A percentile compares a stretch with the other conserved stretches of the same genome.
These are phyloP conservation scores for Huiozyma naganishii DNA, from an alignment of 805 yeast genomes.

Conservation along the genomic window DNA sequence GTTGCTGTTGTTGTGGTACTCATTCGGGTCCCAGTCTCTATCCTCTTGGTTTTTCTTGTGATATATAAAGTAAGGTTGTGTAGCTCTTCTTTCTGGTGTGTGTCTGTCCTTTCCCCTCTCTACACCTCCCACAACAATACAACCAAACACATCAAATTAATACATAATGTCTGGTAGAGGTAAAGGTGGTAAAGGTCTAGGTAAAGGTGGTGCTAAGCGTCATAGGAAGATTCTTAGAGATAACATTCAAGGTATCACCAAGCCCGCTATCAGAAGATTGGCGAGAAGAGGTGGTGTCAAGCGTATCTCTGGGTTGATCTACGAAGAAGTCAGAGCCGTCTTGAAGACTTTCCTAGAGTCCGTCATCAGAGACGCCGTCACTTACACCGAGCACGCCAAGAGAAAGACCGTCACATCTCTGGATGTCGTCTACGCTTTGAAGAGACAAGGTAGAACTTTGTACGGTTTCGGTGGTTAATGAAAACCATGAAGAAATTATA, in stretches of 20 bases:
- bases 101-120: not conserved
- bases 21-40: not conserved
- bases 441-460: conserved; percentile 99
- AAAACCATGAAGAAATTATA: not conserved
- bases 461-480: conserved; percentile 98
- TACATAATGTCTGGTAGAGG: conserved; percentile 91
- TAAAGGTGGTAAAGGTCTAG: conserved; percentile 99
- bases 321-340: conserved; percentile 98
- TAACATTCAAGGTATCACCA: conserved; percentile 98
- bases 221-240: conserved; percentile 99
- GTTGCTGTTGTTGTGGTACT: not conserved
- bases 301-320: conserved; percentile 97
- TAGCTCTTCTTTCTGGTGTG: not conserved
- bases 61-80: not conserved
- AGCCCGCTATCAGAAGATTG: conserved; percentile 99
- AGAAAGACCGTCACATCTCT: conserved; percentile 98
- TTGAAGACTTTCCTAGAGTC: conserved; percentile 91
- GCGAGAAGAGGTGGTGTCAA: conserved; percentile 99
- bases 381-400: conserved; percentile 99
- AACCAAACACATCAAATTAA: conserved; percentile 8
- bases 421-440: conserved; percentile 97
- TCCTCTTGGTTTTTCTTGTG: not conserved
- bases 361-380: conserved; percentile 98
- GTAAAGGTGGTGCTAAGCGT: conserved; percentile 99
- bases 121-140: conserved; percentile 1